Base-by-base conservation (phyloP, 106 monocot species). In the Iris macrosiphon region DNA sequence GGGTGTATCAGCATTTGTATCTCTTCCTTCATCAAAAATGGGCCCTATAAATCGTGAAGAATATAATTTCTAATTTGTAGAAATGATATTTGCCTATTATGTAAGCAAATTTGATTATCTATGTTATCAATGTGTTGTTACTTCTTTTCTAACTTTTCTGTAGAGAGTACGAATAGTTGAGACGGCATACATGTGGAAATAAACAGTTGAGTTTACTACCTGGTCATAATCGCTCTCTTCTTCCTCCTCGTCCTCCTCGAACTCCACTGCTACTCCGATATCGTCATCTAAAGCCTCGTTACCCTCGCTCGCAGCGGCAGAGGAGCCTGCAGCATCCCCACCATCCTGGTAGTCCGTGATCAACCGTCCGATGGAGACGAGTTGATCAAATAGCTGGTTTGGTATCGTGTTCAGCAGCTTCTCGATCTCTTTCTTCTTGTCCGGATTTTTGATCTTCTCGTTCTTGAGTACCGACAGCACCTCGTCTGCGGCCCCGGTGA, bases 351-450 rank as follows among this genome's bases (percentile, higher is more conserved):
- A 98, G 30, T 98, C 98, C 0, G 98, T 87, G 39, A 98, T 98
- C 63, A 91, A 55, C 43, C 79, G 58, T 15, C 80, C 87, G 30
- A 98, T 74, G 0, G 91, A 87, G 21, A 87, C 98, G 29, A 91
- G 71, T 60, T 91, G 91, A 52, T 91, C 98, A 52, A 87, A 98
- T 1, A 78, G 22, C 68, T 77, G 78, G 67, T 64, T 87, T 1
- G 87, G 61, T 16, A 98, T 80, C 10, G 83, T 35, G 49, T 83
- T 91, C 63, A 98, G 40, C 7, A 98, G 72, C 57, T 83, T 80
- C 80, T 91, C 90, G 7, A 98, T 91, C 63, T 98, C 87, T 68
- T 87, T 87, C 75, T 91, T 91, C 77, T 98, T 98, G 0, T 91
- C 98, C 38, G 86, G 75, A 59, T 91, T 98, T 78, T 98, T 98